phyloP scores from a whole-genome alignment of 2,329 filamentous ascomycete species.

The Xylariaceae sp. region DNA sequence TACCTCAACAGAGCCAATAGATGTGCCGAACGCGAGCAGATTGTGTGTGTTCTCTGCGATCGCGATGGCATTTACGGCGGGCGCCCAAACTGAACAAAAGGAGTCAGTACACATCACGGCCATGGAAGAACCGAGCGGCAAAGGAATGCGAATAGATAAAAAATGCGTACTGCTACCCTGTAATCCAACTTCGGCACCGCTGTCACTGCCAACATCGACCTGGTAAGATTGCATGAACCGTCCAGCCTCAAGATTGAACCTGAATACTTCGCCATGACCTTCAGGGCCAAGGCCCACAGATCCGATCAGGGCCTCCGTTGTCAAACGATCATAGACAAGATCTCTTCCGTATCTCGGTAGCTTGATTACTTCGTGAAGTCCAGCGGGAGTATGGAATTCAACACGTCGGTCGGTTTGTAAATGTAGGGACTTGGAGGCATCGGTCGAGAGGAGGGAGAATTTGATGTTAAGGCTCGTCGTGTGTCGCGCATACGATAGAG shows the following conservation, averaged over 20 bases:
- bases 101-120: not conserved
- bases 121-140: not conserved
- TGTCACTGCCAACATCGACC: constrained; percentile 81
- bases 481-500: constrained; percentile 83
- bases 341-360: constrained; percentile 82
- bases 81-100: constrained; percentile 53
- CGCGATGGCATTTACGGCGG: constrained; percentile 80
- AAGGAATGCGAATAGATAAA: not conserved
- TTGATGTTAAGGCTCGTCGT: constrained; percentile 88
- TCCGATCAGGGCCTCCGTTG: constrained; percentile 80
- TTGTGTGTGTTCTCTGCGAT: constrained; percentile 88
- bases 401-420: constrained; percentile 86
- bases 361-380: constrained; percentile 82
- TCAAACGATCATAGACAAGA: constrained; percentile 63
- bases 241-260: constrained; percentile 85
- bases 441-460: constrained; percentile 79
- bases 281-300: constrained; percentile 82
- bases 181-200: constrained; percentile 65
- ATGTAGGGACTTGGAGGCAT: constrained; percentile 92
- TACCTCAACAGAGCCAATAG: constrained; percentile 80
- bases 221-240: constrained; percentile 94
- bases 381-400: constrained; percentile 67
- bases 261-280: constrained; percentile 85
- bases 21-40: constrained; percentile 87
- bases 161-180: constrained; percentile 63